Base-by-base conservation (phyloP, 345 rosid genomes). In the Punica granatum region DNA sequence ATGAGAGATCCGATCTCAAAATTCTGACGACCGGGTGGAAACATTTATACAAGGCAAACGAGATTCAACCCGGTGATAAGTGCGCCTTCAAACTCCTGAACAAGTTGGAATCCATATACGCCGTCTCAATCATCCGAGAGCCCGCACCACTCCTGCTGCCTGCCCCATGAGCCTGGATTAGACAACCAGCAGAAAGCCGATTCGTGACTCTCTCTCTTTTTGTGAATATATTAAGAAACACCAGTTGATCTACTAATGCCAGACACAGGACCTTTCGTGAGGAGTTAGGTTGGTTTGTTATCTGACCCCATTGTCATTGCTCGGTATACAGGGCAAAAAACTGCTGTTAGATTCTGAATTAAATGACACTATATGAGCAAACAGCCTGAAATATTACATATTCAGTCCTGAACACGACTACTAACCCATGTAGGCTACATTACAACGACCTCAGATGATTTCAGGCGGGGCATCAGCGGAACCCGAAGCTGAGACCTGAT, bases 401-500 rank as follows among this genome's bases (percentile, higher is more conserved):
- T 53, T 53, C 15, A 53, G 0, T 9, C 31, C 59, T 53, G 21
- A 25, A n/a, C 59, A 1, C 53, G 21, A 11, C 11, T 25, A 23
- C 59, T 12, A 25, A 23, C 30, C 3, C 12, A 23, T 8, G 1
- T 53, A 53, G 5, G 7, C 18, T 7, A 9, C 59, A 4, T 3
- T 6, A 23, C 46, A 28, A 19, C 44, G 44, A 6, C 4, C 16
- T 71, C 74, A 65, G 26, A 32, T 44, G 11, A 42, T 23, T 30
- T 58, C 67, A 3, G 18, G 44, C n/a, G 35, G 13, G 6, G 69
- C 19, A 21, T 18, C 44, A 18, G 43, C 44, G 21, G 65, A 62
- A 9, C 39, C 34, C 4, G 69, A 37, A 26, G 89, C 82, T 2
- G 96, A 86, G 34, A 88, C 89, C 82, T 89, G 96, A 43, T 89